These are phyloP conservation scores for Scalesia atractyloides DNA, from an alignment of 129 eudicot genomes.

Conservation along the genomic window DNA sequence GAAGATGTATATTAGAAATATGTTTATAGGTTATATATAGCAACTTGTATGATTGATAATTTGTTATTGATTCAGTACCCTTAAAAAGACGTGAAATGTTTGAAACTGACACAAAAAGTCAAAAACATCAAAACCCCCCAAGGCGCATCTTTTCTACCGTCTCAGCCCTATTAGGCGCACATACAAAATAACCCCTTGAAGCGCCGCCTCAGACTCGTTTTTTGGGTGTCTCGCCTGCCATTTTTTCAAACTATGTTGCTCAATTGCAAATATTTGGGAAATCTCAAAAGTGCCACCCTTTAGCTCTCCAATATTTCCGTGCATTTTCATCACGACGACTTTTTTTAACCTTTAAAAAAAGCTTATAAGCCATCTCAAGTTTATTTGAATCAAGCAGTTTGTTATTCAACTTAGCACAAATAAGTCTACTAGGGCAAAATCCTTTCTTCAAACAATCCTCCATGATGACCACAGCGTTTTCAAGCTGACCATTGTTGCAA, in stretches of 20 bases:
- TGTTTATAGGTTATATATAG: not conserved
- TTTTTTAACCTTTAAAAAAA: slow-evolving; percentile 62
- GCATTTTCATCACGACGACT: slow-evolving; percentile 71
- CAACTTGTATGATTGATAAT: not conserved
- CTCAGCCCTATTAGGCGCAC: too few species aligned
- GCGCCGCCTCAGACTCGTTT: too few species aligned
- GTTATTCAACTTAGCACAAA: slow-evolving; percentile 68
- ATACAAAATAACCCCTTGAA: too few species aligned
- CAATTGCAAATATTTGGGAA: slow-evolving; percentile 16
- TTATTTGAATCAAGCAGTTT: slow-evolving; percentile 64
- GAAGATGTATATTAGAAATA: not conserved
- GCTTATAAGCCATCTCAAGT: slow-evolving; percentile 74
- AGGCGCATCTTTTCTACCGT: too few species aligned
- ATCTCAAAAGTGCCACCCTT: slow-evolving; percentile 86
- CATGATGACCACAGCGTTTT: slow-evolving; percentile 63
- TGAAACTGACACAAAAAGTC: too few species aligned
- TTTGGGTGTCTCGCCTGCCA: too few species aligned
- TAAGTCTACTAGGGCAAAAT: slow-evolving; percentile 74
- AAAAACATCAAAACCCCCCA: too few species aligned
- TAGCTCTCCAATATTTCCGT: slow-evolving; percentile 69
- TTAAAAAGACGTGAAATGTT: too few species aligned
- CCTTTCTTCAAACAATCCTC: slow-evolving; percentile 79
- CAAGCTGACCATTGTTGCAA: slow-evolving; percentile 87
- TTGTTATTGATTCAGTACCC: too few species aligned
- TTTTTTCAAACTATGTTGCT: too few species aligned